Conservation (phyloP, 768 basidiomycete genomes). For the Amylocystis lapponica region DNA sequence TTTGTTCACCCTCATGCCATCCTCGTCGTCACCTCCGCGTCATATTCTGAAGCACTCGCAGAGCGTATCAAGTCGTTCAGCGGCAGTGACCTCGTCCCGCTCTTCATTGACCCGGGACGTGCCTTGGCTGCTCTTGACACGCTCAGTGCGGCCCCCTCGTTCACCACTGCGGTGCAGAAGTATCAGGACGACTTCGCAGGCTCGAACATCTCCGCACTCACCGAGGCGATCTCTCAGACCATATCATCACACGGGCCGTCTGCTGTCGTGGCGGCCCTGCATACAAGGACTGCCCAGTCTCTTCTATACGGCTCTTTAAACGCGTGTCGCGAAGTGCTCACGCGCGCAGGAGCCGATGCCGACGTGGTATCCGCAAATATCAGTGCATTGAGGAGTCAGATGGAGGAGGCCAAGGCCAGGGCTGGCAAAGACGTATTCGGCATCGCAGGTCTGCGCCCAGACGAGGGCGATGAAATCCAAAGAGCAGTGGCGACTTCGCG, state of each 20-base stretch:
- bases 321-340: slow-evolving; percentile 9
- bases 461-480: slow-evolving; percentile 17
- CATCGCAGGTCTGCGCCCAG: slow-evolving; percentile 4
- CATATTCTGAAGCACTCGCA: slow-evolving; percentile 6
- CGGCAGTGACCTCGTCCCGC: slow-evolving; percentile 24
- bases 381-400: slow-evolving; percentile 11
- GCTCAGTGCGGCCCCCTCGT: slow-evolving; percentile 41
- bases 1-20: slow-evolving; percentile 24
- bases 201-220: slow-evolving; percentile 52
- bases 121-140: slow-evolving; percentile 48
- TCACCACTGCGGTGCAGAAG: slow-evolving; percentile 47
- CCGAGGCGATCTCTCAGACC: slow-evolving; percentile 30
- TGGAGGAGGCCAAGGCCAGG: slow-evolving; percentile 19
- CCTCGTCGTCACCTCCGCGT: slow-evolving; percentile 22
- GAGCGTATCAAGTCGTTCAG: slow-evolving; percentile 20
- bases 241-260: slow-evolving; percentile 9
- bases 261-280: slow-evolving; percentile 6
- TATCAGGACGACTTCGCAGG: slow-evolving; percentile 59
- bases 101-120: slow-evolving; percentile 54
- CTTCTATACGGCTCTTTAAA: slow-evolving; percentile 14
- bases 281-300: slow-evolving; percentile 15
- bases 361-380: slow-evolving; percentile 9
- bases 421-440: slow-evolving; percentile 19
- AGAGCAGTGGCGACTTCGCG: slow-evolving; percentile 23
- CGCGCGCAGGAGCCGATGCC: slow-evolving; percentile 11